phyloP scores from a whole-genome alignment of 2,329 filamentous ascomycete genomes.

The Hymenoscyphus repandus region DNA sequence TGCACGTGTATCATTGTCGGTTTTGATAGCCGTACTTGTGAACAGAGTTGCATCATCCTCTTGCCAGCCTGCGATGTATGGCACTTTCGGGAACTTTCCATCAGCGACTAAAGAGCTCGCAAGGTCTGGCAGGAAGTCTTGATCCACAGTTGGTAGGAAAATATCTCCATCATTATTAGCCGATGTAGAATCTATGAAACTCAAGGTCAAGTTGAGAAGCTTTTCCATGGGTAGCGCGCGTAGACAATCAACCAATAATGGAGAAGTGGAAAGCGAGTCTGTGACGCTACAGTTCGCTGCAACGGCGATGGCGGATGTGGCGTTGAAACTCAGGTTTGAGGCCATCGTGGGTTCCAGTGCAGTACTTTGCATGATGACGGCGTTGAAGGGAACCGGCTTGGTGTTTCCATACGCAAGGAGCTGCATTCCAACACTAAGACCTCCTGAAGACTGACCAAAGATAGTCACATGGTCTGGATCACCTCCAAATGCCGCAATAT shows the following conservation, averaged over 20 bases:
- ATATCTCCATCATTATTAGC: slow-evolving; percentile 45
- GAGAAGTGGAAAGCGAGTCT: slow-evolving; percentile 37
- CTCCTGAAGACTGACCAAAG: slow-evolving; percentile 54
- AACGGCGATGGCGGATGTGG: slow-evolving; percentile 39
- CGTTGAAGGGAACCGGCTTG: slow-evolving; percentile 40
- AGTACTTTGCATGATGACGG: slow-evolving; percentile 42
- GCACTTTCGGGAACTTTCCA: slow-evolving; percentile 38
- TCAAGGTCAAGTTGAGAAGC: slow-evolving; percentile 40
- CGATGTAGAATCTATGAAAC: slow-evolving; percentile 37
- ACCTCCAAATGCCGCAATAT: slow-evolving; percentile 54
- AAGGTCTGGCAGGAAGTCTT: slow-evolving; percentile 42
- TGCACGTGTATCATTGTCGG: slow-evolving; percentile 34
- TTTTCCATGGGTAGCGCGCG: slow-evolving; percentile 37
- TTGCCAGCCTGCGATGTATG: slow-evolving; percentile 40
- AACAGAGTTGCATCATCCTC: slow-evolving; percentile 41
- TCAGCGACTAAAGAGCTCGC: slow-evolving; percentile 37
- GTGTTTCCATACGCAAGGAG: slow-evolving; percentile 43
- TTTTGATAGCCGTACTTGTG: slow-evolving; percentile 37
- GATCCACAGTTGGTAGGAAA: slow-evolving; percentile 45
- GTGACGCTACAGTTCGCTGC: slow-evolving; percentile 33
- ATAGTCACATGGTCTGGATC: slow-evolving; percentile 51
- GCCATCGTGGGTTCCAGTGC: slow-evolving; percentile 47
- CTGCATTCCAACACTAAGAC: slow-evolving; percentile 40
- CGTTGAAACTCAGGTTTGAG: slow-evolving; percentile 42
- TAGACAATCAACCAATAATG: slow-evolving; percentile 37